Percentiles rank a stretch among this genome's conserved stretches.
Evolutionary conservation across 176 grass and related monocot genomes (phyloP).

Genomic region (Zoysia japonica): DNA sequence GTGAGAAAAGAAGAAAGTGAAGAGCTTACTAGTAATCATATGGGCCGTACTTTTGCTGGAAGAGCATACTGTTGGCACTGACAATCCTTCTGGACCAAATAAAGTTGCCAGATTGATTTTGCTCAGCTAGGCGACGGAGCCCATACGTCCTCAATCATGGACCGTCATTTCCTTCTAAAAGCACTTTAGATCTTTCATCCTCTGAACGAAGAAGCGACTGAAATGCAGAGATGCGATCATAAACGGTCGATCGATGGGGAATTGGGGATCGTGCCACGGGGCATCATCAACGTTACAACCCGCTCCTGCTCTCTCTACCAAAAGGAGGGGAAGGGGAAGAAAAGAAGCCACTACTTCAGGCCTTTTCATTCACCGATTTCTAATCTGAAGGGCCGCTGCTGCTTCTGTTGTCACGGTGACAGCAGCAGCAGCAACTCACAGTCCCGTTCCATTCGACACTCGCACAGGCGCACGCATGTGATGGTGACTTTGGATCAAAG

Average conservation of each 20-base stretch:
- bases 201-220: too few species aligned
- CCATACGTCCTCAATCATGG: background rate
- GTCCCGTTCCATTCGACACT: background rate
- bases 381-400: conserved; percentile 20
- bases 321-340: conserved; percentile 26
- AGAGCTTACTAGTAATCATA: background rate
- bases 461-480: conserved; percentile 35
- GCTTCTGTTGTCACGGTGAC: conserved; percentile 26
- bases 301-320: conserved; percentile 17
- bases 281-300: conserved; percentile 37
- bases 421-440: conserved; percentile 14
- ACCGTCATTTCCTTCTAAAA: too few species aligned
- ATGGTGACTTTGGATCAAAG: conserved; percentile 59
- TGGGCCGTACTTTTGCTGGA: background rate
- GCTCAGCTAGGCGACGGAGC: too few species aligned
- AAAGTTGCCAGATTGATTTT: background rate
- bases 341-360: background rate
- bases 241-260: background rate
- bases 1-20: background rate
- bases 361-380: conserved; percentile 20
- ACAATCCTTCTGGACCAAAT: too few species aligned
- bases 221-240: too few species aligned
- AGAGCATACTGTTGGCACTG: too few species aligned
- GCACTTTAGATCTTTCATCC: too few species aligned
- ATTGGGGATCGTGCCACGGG: background rate